Conservation (phyloP, 1,284 basidiomycete species). For the Leccinum subrobustum region DNA sequence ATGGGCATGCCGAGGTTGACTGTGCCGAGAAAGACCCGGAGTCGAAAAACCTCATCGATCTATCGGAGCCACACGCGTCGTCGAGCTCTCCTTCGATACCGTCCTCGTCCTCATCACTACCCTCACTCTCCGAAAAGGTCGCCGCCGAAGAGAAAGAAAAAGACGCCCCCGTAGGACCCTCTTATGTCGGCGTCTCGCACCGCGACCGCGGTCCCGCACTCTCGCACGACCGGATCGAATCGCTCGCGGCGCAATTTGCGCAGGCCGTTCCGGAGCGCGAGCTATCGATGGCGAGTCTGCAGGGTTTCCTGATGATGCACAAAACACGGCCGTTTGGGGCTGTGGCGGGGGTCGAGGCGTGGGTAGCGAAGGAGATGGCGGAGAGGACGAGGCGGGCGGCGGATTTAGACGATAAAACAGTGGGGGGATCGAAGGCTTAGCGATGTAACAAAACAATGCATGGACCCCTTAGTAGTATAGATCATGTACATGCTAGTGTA, state of each 20-base stretch:
- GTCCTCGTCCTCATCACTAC: background rate
- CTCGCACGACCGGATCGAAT: slow-evolving; percentile 33
- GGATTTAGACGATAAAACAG: background rate
- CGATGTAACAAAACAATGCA: background rate
- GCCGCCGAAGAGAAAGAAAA: slow-evolving; percentile 21
- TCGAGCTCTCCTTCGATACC: background rate
- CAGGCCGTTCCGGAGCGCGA: slow-evolving; percentile 59
- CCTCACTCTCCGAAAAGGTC: slow-evolving; percentile 11
- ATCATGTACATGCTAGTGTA: background rate
- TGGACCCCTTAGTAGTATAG: background rate
- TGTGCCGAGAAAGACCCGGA: background rate
- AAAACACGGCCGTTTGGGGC: slow-evolving; percentile 63
- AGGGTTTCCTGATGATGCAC: slow-evolving; percentile 73
- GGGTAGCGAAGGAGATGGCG: slow-evolving; percentile 45
- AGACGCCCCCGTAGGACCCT: background rate
- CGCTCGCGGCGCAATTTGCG: slow-evolving; percentile 59
- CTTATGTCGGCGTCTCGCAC: slow-evolving; percentile 35
- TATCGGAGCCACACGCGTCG: slow-evolving; percentile 3
- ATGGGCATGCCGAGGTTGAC: background rate
- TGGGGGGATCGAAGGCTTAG: background rate
- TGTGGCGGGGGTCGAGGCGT: slow-evolving; percentile 42
- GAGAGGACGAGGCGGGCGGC: background rate
- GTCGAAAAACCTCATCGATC: slow-evolving; percentile 21
- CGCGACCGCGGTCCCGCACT: slow-evolving; percentile 34
- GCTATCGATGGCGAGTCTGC: slow-evolving; percentile 71